Evolutionary conservation across 1,284 basidiomycete genomes (phyloP).

Genomic region (Ustilago bromivora): DNA sequence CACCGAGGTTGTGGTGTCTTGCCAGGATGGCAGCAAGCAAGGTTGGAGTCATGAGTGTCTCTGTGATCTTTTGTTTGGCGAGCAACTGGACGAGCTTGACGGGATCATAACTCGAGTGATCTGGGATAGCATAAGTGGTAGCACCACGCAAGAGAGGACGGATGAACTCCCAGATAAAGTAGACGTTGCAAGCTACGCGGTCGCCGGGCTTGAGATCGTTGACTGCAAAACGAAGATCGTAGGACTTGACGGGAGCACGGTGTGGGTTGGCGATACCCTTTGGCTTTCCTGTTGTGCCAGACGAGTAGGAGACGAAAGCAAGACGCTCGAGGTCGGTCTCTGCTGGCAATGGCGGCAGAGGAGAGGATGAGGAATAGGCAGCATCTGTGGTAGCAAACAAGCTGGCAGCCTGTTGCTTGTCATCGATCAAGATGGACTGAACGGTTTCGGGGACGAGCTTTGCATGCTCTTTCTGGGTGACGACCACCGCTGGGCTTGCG

Average conservation of each 20-base stretch:
- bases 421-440: constrained; percentile 42
- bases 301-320: constrained; percentile 69
- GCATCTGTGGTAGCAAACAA: constrained; percentile 19
- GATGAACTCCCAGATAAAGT: constrained; percentile 69
- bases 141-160: constrained; percentile 66
- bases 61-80: constrained; percentile 60
- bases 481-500: constrained; percentile 63
- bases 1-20: constrained; percentile 51
- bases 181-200: constrained; percentile 69
- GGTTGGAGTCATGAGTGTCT: constrained; percentile 69
- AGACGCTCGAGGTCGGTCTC: constrained; percentile 64
- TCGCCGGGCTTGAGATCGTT: constrained; percentile 61
- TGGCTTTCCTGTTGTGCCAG: constrained; percentile 67
- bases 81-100: constrained; percentile 62
- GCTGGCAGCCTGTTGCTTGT: constrained; percentile 6
- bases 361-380: constrained; percentile 5
- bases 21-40: constrained; percentile 65
- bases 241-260: constrained; percentile 64
- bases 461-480: constrained; percentile 63
- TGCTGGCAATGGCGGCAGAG: constrained; percentile 35
- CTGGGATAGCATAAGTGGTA: constrained; percentile 66
- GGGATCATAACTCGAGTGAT: constrained; percentile 66
- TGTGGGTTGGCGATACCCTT: constrained; percentile 69
- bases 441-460: constrained; percentile 46
- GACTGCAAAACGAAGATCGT: constrained; percentile 64